Evolutionary conservation across 176 grass and related monocot species (phyloP).

Genomic region (Triticum turgidum): DNA sequence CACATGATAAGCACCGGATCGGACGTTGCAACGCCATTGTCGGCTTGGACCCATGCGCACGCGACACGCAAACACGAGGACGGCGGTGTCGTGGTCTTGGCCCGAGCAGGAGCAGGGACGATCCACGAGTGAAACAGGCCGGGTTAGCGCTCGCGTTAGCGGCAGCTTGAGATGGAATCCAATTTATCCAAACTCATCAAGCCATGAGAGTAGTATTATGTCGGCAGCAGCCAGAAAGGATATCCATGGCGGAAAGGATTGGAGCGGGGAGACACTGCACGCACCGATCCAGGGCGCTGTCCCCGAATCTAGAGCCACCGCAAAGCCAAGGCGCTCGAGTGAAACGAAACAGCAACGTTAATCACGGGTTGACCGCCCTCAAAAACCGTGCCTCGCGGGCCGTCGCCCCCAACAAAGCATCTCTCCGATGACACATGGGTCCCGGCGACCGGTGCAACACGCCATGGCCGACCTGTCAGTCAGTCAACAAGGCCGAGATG

Average conservation of each 20-base stretch:
- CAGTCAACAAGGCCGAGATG: not conserved
- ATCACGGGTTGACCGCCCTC: constrained; percentile 33
- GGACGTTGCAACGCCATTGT: not conserved
- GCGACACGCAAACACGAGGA: not conserved
- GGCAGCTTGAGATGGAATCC: not conserved
- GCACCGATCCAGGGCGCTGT: constrained; percentile 12
- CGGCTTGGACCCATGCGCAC: not conserved
- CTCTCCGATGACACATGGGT: not conserved
- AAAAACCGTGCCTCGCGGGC: not conserved
- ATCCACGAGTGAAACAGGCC: not conserved
- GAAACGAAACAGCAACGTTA: constrained; percentile 38
- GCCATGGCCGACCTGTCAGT: not conserved
- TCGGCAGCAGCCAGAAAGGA: not conserved
- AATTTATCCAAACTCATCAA: not conserved
- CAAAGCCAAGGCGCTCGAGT: not conserved
- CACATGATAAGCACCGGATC: not conserved
- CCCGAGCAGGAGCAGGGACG: not conserved
- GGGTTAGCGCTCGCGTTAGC: not conserved
- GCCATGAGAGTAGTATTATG: not conserved
- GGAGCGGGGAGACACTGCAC: not conserved
- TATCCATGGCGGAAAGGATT: not conserved
- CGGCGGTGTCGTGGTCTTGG: not conserved
- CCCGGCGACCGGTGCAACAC: not conserved
- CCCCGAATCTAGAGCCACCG: not conserved
- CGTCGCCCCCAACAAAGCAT: not conserved